Conservation (phyloP, 176 grass and related monocot genomes). For the Cymbopogon citratus region DNA sequence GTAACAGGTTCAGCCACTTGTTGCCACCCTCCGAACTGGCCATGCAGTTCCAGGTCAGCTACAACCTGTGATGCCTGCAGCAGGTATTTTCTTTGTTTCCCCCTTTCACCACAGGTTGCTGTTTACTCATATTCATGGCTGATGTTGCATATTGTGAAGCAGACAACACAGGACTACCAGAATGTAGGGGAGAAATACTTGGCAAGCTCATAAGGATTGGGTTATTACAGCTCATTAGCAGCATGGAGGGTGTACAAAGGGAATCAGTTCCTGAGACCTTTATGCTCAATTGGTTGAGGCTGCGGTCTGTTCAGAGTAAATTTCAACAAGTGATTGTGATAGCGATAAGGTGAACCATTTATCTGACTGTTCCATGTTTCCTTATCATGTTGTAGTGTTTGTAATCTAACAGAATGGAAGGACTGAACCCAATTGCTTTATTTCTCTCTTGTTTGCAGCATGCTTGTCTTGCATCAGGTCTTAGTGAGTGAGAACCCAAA, state of each 20-base stretch:
- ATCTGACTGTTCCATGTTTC: background rate
- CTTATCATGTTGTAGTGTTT: background rate
- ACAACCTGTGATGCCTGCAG: background rate
- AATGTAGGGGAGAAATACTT: constrained; percentile 55
- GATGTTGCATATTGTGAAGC: background rate
- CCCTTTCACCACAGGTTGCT: background rate
- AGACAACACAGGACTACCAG: constrained; percentile 40
- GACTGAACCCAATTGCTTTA: background rate
- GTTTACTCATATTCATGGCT: background rate
- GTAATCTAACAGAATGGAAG: background rate
- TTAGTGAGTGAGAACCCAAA: constrained; percentile 49
- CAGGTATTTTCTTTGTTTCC: constrained; percentile 15
- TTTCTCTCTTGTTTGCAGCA: constrained; percentile 31
- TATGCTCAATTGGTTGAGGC: constrained; percentile 63
- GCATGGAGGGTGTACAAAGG: constrained; percentile 47
- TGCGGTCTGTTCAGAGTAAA: constrained; percentile 75
- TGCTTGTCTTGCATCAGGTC: constrained; percentile 76
- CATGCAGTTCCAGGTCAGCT: constrained; percentile 32
- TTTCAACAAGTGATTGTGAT: constrained; percentile 86
- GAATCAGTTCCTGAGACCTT: constrained; percentile 66
- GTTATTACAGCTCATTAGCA: constrained; percentile 59
- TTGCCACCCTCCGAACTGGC: constrained; percentile 61
- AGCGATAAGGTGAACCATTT: constrained; percentile 53
- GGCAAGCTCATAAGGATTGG: constrained; percentile 58
- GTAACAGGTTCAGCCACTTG: constrained; percentile 66